Percentiles rank a stretch among this genome's conserved stretches.
Evolutionary conservation across 257 asterid species (phyloP).

Genomic region (Nicotiana knightiana): DNA sequence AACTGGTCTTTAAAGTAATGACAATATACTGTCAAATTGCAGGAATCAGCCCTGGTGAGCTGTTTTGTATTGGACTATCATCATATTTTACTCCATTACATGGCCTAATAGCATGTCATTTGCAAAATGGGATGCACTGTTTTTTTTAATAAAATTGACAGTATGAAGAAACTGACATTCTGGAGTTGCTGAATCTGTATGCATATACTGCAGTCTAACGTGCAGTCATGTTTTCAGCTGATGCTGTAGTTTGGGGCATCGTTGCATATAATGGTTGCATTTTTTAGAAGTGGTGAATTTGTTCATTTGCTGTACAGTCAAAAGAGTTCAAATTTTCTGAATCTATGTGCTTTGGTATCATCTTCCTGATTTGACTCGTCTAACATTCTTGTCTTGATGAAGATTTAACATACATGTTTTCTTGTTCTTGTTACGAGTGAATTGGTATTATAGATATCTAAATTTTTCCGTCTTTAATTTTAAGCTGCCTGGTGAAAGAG

Average conservation of each 20-base stretch:
- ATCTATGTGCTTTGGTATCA: neutral
- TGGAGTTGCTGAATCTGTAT: neutral
- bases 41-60: neutral
- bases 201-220: neutral
- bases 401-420: neutral
- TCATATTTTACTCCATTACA: neutral
- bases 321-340: neutral
- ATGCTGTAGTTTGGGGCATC: neutral
- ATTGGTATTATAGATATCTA: neutral
- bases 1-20: neutral
- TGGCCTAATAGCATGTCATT: neutral
- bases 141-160: neutral
- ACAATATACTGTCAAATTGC: neutral
- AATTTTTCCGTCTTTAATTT: constrained; percentile 6
- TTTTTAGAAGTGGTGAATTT: neutral
- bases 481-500: constrained; percentile 60
- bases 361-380: neutral
- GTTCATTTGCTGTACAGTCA: neutral
- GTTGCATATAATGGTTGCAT: neutral
- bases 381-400: neutral
- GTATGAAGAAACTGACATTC: neutral
- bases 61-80: neutral
- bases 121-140: neutral
- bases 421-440: neutral
- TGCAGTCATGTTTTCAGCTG: neutral